Conservation (phyloP, 2,329 filamentous ascomycete genomes). For the Aureobasidium namibiae region DNA sequence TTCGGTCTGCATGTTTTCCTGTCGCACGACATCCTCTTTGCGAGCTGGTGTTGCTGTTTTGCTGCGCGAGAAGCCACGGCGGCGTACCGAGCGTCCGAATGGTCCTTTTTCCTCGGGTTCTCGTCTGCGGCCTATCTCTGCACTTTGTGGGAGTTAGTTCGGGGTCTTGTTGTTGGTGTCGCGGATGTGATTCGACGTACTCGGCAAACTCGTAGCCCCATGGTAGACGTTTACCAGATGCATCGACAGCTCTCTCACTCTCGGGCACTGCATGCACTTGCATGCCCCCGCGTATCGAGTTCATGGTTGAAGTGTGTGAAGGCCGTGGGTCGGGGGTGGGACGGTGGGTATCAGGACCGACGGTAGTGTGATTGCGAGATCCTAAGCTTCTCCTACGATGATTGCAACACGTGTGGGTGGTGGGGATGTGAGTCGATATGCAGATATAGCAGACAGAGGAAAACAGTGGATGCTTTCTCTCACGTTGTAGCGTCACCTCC, state of each 20-base stretch:
- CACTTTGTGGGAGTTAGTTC: not conserved
- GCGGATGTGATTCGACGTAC: conserved; percentile 33
- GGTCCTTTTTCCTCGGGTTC: conserved; percentile 53
- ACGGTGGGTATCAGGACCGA: not conserved
- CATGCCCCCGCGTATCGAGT: conserved; percentile 35
- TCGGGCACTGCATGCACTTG: conserved; percentile 59
- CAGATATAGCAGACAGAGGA: not conserved
- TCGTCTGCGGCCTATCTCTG: conserved; percentile 24
- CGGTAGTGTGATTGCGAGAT: not conserved
- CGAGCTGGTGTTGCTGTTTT: conserved; percentile 51
- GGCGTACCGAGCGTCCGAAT: conserved; percentile 45
- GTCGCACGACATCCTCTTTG: conserved; percentile 44
- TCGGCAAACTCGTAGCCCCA: conserved; percentile 57
- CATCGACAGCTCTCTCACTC: conserved; percentile 52
- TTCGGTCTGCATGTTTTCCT: conserved; percentile 37
- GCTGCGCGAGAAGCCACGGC: conserved; percentile 36
- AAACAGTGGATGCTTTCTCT: not conserved
- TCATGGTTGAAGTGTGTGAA: conserved; percentile 2
- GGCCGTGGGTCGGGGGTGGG: not conserved
- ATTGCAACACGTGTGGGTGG: not conserved
- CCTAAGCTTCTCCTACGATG: not conserved
- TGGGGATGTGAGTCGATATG: not conserved
- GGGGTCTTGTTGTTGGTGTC: not conserved
- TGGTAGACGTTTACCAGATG: conserved; percentile 51
- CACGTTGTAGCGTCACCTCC: not conserved